Conservation (phyloP, 1,139 yeast species). For the Suhomyces chickasaworum region DNA sequence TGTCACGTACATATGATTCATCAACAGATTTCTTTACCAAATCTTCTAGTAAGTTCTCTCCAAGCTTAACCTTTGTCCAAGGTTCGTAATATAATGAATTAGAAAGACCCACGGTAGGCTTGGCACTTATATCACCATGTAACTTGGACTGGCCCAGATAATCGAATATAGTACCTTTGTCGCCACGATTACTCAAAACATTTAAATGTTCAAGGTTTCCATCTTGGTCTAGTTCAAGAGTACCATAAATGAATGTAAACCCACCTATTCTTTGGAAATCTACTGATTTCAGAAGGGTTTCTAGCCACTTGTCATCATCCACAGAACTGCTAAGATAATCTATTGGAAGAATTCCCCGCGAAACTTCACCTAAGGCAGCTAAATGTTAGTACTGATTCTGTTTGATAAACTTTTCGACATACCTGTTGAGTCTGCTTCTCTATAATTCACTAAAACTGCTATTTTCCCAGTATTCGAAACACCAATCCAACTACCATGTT, state of each 20-base stretch:
- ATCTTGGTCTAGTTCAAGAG: slow-evolving; percentile 31
- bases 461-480: slow-evolving; percentile 61
- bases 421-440: slow-evolving; percentile 41
- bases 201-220: slow-evolving; percentile 40
- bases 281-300: slow-evolving; percentile 25
- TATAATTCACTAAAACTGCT: slow-evolving; percentile 75
- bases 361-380: slow-evolving; percentile 29
- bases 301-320: slow-evolving; percentile 53
- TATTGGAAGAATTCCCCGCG: slow-evolving; percentile 74
- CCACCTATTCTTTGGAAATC: slow-evolving; percentile 67
- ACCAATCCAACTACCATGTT: slow-evolving; percentile 94
- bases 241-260: slow-evolving; percentile 79
- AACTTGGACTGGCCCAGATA: slow-evolving; percentile 13
- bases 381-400: slow-evolving; percentile 6
- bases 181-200: slow-evolving; percentile 56
- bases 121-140: slow-evolving; percentile 18
- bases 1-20: slow-evolving; percentile 33
- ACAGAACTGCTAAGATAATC: slow-evolving; percentile 48
- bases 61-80: slow-evolving; percentile 72
- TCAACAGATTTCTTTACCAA: slow-evolving; percentile 35
- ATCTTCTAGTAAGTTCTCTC: slow-evolving; percentile 45
- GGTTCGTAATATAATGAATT: slow-evolving; percentile 64
- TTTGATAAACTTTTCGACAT: slow-evolving; percentile 16
- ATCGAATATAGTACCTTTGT: slow-evolving; percentile 32
- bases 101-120: slow-evolving; percentile 55